Percentiles rank a stretch among this genome's conserved stretches.
Evolutionary conservation across 441 rosid genomes (phyloP).

Genomic region (Geranium incanum): DNA sequence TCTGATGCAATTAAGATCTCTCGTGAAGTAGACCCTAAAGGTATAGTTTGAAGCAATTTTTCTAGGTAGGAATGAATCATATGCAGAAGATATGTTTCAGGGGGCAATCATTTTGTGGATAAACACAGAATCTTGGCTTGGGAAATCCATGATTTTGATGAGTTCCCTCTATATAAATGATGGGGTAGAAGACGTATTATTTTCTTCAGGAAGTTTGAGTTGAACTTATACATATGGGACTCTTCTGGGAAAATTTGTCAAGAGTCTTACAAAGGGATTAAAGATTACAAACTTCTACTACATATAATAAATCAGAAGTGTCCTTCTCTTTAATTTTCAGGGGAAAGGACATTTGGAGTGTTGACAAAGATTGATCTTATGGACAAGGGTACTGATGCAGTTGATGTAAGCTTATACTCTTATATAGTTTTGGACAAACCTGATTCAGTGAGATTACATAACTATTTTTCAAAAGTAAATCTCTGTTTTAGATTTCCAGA

Average conservation of each 20-base stretch:
- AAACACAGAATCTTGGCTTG: constrained; percentile 1
- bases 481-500: background rate
- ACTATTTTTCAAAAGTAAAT: background rate
- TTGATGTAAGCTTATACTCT: constrained; percentile 45
- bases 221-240: background rate
- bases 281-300: background rate
- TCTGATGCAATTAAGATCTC: constrained; percentile 98
- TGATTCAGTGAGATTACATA: constrained; percentile 16
- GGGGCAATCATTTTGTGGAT: background rate
- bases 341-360: constrained; percentile 97
- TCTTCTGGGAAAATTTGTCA: background rate
- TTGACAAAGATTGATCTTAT: constrained; percentile 94
- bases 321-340: constrained; percentile 31
- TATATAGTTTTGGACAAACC: constrained; percentile 12
- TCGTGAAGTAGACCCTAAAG: constrained; percentile 97
- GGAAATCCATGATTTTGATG: background rate
- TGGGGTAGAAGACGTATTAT: background rate
- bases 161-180: background rate
- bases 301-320: background rate
- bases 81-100: background rate
- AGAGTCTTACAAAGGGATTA: background rate
- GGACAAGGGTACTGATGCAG: constrained; percentile 97
- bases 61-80: background rate
- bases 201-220: background rate
- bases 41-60: constrained; percentile 27